Base-by-base conservation (phyloP, 768 basidiomycete species). In the Russula brevipes region DNA sequence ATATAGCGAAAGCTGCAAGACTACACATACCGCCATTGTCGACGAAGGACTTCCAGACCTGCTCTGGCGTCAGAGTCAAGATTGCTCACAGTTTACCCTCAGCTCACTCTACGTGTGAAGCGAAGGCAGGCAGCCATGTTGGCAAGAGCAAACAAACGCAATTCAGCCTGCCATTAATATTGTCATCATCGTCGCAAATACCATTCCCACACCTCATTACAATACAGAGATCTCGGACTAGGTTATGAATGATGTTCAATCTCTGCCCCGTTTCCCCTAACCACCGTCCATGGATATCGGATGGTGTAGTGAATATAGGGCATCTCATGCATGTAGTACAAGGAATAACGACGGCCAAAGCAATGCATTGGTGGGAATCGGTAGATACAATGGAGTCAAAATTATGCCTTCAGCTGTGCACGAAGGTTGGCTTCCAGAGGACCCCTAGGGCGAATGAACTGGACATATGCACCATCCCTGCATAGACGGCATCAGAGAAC, bases 381-480 rank as follows among this genome's bases (percentile, higher is more conserved):
- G 64, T 59, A 68, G 33, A 65, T 75, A 74, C 72, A 76, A 47
- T 49, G 39, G 59, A 36, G 41, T 47, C 68, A 57, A 54, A 58
- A 65, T 78, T 78, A 91, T 60, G 89, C 91, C 72, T 81, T 83
- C 67, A 91, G 85, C 74, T 91, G 92, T 68, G 84, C 87, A 65
- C 88, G 85, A 59, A 97, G 81, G 82, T 97, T 96, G 72, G 81
- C 69, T 79, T 93, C 88, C 63, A 96, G 81, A 58, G 84, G 83
- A 65, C 94, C 94, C 81, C 87, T 90, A 63, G 89, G 87, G 69
- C 87, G 84, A 77, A 97, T 93, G 79, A 89, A 96, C 77, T 95
- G 87, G 55, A 97, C 89, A 75, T 97, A 97, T 10, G 94, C 91
- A 67, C 95, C 95, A 78, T 96, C 94, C 83, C 88, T 90, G 71